Base-by-base conservation (phyloP, 139 green algal species). In the Coelastrella sp. region DNA sequence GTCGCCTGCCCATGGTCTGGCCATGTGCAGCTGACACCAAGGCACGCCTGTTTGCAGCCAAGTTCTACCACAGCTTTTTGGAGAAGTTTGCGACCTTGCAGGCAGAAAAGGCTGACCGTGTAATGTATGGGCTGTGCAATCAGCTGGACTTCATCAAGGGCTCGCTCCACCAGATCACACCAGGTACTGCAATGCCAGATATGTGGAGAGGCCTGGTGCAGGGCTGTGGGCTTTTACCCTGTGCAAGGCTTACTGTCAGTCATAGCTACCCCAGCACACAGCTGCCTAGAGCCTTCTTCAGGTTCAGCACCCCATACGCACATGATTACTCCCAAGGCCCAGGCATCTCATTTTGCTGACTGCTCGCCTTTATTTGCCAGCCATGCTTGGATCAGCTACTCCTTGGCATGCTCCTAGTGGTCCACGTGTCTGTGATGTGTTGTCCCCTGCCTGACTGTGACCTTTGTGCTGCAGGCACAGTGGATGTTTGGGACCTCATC, bases 1-100 rank as follows among this genome's bases (percentile, higher is more conserved):
- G 85, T 76, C 85, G 85, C 27, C 73, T 90, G 59, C 85, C 85
- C 57, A 57, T 90, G 15, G 12, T 78, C 35, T 90, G 85, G 85
- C 58, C 85, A 14, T 84, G 20, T 61, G 22, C 73, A 8, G 22
- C 73, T 60, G 85, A 90, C 59, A 90, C 85, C 73, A 90, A 88
- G 84, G 84, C 85, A 10, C 8, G 6, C 14, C 73, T 90, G 70
- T 24, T 17, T 11, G n/a, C 59, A 10, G 15, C 49, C 17, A 84
- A 74, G 25, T 20, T 35, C 22, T 90, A 90, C 85, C 59, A 73
- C 14, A 7, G 9, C 17, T 49, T 90, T 15, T 57, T 90, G 57
- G 59, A 84, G 25, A 35, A 24, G 11, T 84, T 60, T 60, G 85
- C 12, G 4, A n/a, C 58, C 9, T 19, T 74, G 85, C n/a, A 63